These are phyloP conservation scores for Globisporangium perplexum DNA, from an alignment of 352 stramenopile genomes.

Conservation along the genomic window DNA sequence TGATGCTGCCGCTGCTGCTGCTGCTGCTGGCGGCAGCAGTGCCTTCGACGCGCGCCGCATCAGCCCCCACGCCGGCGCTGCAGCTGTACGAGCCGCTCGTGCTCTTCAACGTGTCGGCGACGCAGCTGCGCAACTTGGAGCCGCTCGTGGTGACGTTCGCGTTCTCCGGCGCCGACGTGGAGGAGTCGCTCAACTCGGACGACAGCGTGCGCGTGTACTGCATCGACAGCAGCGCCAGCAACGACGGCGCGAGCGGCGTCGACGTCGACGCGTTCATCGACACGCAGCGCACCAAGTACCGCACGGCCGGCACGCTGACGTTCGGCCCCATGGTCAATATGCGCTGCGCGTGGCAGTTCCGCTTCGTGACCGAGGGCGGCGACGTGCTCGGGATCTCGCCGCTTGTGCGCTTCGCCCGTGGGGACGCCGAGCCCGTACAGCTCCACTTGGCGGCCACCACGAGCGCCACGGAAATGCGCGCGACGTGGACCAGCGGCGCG, in stretches of 20 bases:
- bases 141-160: constrained; percentile 26
- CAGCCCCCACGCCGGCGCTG: background rate
- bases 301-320: background rate
- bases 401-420: constrained; percentile 29
- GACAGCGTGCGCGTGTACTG: constrained; percentile 16
- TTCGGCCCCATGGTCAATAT: constrained; percentile 26
- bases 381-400: constrained; percentile 27
- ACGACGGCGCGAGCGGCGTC: background rate
- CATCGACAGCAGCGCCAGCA: constrained; percentile 3
- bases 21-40: background rate
- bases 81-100: constrained; percentile 8
- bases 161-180: constrained; percentile 4
- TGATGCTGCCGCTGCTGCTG: too few species aligned
- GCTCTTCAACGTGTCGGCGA: constrained; percentile 8
- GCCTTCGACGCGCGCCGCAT: background rate
- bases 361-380: constrained; percentile 20
- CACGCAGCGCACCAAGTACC: constrained; percentile 2
- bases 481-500: constrained; percentile 47
- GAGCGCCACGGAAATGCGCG: constrained; percentile 30
- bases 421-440: constrained; percentile 29
- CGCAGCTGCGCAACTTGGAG: constrained; percentile 25
- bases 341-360: constrained; percentile 24
- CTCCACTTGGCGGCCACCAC: constrained; percentile 11
- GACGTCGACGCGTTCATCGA: constrained; percentile 13
- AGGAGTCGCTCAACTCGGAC: constrained; percentile 9